Evolutionary conservation across 257 asterid genomes (phyloP).

Genomic region (Handroanthus guayacan): DNA sequence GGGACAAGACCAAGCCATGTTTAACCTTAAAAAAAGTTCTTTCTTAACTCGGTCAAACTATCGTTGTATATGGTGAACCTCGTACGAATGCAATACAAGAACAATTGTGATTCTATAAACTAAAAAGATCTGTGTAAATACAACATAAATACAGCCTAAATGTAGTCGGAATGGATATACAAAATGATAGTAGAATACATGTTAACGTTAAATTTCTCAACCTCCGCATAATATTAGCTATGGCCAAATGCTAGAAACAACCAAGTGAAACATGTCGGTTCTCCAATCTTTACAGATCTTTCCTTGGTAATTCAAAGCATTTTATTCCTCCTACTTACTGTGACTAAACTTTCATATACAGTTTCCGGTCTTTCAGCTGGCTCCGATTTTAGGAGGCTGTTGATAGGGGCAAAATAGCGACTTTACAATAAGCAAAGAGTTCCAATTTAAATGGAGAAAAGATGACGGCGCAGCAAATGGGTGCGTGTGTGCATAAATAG

Average conservation of each 20-base stretch:
- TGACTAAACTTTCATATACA: conserved; percentile 42
- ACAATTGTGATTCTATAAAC: too few species aligned
- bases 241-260: background rate
- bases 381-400: conserved; percentile 66
- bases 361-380: conserved; percentile 33
- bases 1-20: too few species aligned
- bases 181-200: background rate
- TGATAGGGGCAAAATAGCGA: background rate
- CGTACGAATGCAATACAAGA: too few species aligned
- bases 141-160: background rate
- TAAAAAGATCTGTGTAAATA: too few species aligned
- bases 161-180: conserved; percentile 27
- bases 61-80: too few species aligned
- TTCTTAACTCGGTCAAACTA: too few species aligned
- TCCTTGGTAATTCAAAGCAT: background rate
- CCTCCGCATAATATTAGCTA: conserved; percentile 1
- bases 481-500: background rate
- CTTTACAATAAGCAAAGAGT: background rate
- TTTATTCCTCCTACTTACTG: conserved; percentile 36
- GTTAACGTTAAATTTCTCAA: conserved; percentile 11
- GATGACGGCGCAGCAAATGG: too few species aligned
- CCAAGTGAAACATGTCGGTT: too few species aligned
- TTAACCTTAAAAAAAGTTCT: too few species aligned
- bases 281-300: too few species aligned
- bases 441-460: background rate